Conservation (phyloP, 129 eudicot species). For the Tagetes patula region DNA sequence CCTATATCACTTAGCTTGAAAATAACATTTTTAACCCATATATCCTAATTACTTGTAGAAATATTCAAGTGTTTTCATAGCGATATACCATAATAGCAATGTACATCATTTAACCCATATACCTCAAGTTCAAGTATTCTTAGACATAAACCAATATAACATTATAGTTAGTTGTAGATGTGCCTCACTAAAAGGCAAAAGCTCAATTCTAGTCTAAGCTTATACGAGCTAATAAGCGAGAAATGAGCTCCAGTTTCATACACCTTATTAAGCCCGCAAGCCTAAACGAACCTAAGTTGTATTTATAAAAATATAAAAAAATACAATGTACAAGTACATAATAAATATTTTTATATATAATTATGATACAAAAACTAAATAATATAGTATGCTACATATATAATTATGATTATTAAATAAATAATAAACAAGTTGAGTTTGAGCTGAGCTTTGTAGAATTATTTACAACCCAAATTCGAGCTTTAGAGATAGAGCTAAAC, state of each 20-base stretch:
- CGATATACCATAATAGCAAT: not conserved
- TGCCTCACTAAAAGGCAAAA: not conserved
- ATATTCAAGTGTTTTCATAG: not conserved
- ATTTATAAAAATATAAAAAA: not conserved
- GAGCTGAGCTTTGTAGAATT: not conserved
- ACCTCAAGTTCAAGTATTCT: not conserved
- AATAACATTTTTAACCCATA: not conserved
- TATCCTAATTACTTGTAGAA: not conserved
- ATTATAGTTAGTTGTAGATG: not conserved
- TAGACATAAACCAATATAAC: not conserved
- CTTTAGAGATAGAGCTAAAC: not conserved
- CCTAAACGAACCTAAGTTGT: not conserved
- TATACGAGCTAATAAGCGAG: too few species aligned
- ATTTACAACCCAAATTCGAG: not conserved
- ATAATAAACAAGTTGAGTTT: not conserved
- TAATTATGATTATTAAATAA: not conserved
- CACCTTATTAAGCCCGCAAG: not conserved
- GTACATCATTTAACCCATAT: slow-evolving; percentile 4
- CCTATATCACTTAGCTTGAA: slow-evolving; percentile 5
- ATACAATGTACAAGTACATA: not conserved
- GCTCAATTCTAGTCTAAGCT: not conserved
- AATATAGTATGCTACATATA: not conserved
- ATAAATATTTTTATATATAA: not conserved
- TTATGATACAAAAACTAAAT: not conserved
- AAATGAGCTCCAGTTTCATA: not conserved